Percentiles rank a stretch among this genome's conserved stretches.
Evolutionary conservation across 371 early-diverging fungal species (phyloP).

Genomic region (Mucor piriformis): DNA sequence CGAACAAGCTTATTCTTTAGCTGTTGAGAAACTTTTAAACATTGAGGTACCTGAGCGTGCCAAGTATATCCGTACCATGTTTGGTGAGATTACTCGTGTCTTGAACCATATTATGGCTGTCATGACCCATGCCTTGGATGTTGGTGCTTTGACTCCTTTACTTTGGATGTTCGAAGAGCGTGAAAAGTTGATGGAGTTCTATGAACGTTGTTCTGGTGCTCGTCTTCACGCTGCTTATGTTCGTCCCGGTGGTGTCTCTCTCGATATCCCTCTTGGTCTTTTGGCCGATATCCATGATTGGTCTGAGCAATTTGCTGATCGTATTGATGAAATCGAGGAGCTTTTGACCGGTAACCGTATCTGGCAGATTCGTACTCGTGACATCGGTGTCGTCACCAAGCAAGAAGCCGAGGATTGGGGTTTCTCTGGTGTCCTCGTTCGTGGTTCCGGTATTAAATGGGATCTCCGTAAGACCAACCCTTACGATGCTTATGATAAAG

Average conservation of each 20-base stretch:
- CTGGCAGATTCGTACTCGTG: slow-evolving; percentile 91
- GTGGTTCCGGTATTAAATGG: slow-evolving; percentile 93
- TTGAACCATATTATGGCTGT: slow-evolving; percentile 98
- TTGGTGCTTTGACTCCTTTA: slow-evolving; percentile 97
- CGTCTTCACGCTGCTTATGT: slow-evolving; percentile 98
- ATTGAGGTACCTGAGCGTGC: slow-evolving; percentile 94
- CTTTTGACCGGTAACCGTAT: slow-evolving; percentile 91
- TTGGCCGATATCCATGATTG: slow-evolving; percentile 95
- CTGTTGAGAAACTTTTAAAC: slow-evolving; percentile 97
- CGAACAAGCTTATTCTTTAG: slow-evolving; percentile 93
- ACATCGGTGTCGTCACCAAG: slow-evolving; percentile 84
- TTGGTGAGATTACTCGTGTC: slow-evolving; percentile 96
- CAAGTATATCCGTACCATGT: slow-evolving; percentile 95
- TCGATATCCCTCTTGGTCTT: slow-evolving; percentile 91
- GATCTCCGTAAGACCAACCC: slow-evolving; percentile 94
- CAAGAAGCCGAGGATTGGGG: slow-evolving; percentile 90
- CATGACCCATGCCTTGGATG: slow-evolving; percentile 96
- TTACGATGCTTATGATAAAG: slow-evolving; percentile 93
- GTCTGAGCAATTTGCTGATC: slow-evolving; percentile 86
- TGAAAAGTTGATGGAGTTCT: slow-evolving; percentile 97
- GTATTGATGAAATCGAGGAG: slow-evolving; percentile 95
- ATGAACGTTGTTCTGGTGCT: slow-evolving; percentile 97
- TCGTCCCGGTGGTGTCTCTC: slow-evolving; percentile 95
- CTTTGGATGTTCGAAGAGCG: slow-evolving; percentile 99
- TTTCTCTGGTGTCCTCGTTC: slow-evolving; percentile 94